Base-by-base conservation (phyloP, 495 filamentous ascomycete species). In the Hypoxylon fragiforme region DNA sequence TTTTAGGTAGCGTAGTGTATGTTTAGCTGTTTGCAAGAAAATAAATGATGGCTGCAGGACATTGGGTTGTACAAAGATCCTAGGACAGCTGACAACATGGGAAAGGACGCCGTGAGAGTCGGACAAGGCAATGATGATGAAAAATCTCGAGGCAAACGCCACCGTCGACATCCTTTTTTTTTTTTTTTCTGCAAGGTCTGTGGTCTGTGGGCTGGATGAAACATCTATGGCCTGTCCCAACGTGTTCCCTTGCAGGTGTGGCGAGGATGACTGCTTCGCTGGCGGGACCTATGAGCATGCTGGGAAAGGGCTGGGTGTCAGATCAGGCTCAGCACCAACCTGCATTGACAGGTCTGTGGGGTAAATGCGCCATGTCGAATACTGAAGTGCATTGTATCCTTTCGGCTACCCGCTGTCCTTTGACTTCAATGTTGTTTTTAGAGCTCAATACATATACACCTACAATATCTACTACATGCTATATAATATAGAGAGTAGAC, bases 261-360 rank as follows among this genome's bases (percentile, higher is more conserved):
- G 47, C 60, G 49, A 57, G 42, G 44, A 58, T 54, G 48, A 53
- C 53, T 43, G 37, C 54, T 49, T 44, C 57, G 30, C 38, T 44
- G 54, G 39, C 41, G 54, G 44, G 48, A 46, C 54, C 54, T 57
- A 57, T 58, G 22, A 54, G 28, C 44, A 45, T 38, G 39, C 22
- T 31, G 20, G 14, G 38, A 50, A 50, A n/a, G n/a, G 35, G 49
- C 53, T 38, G 52, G 47, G 40, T 20, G 48, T 53, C 50, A 57
- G 48, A 49, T 50, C 53, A 50, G 45, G 54, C 44, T 40, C 47
- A 57, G 41, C 44, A 50, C 54, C 54, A 63, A 58, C 54, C 45
- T 47, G 59, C 59, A 58, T 63, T 54, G 54, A 50, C 54, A 63
- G 45, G 32, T 62, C 52, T 63, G 60, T 63, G 60, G 60, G 60